These are phyloP conservation scores for Fusarium mexicanum DNA, from an alignment of 2,329 filamentous ascomycete species.

Conservation along the genomic window DNA sequence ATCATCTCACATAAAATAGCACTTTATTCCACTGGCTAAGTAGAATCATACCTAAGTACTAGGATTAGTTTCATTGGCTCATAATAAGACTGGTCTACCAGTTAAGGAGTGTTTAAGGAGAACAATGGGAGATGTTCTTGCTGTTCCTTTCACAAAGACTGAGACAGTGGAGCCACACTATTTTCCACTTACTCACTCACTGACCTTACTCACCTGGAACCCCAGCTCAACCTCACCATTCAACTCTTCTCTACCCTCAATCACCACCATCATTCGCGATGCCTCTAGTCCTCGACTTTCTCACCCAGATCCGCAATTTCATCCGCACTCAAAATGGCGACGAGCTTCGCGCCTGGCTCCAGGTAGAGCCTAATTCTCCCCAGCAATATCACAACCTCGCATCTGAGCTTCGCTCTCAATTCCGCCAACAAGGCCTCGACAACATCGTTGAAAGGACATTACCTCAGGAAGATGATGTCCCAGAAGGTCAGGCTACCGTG, in stretches of 20 bases:
- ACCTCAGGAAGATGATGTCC: conserved; percentile 70
- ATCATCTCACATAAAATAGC: not conserved
- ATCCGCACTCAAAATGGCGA: conserved; percentile 71
- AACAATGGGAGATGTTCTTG: not conserved
- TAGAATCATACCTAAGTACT: too few species aligned
- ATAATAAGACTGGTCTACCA: not conserved
- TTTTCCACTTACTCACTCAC: conserved; percentile 12
- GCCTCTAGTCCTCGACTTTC: conserved; percentile 73
- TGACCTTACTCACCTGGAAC: not conserved
- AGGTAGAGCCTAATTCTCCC: conserved; percentile 77
- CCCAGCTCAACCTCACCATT: conserved; percentile 10
- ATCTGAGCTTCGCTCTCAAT: conserved; percentile 70
- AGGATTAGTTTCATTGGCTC: not conserved
- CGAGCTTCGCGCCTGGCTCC: conserved; percentile 74
- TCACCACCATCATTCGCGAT: conserved; percentile 51
- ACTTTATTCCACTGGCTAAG: not conserved
- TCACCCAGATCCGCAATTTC: conserved; percentile 66
- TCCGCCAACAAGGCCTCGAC: conserved; percentile 64
- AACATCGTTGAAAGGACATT: conserved; percentile 71
- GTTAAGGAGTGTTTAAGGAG: not conserved
- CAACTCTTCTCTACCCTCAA: not conserved
- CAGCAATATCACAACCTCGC: conserved; percentile 75
- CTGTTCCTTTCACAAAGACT: not conserved
- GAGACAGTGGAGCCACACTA: conserved; percentile 33
- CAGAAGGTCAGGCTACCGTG: conserved; percentile 70